These are phyloP conservation scores for Sporobolomyces phaffii DNA, from an alignment of 768 basidiomycete species.

Conservation along the genomic window DNA sequence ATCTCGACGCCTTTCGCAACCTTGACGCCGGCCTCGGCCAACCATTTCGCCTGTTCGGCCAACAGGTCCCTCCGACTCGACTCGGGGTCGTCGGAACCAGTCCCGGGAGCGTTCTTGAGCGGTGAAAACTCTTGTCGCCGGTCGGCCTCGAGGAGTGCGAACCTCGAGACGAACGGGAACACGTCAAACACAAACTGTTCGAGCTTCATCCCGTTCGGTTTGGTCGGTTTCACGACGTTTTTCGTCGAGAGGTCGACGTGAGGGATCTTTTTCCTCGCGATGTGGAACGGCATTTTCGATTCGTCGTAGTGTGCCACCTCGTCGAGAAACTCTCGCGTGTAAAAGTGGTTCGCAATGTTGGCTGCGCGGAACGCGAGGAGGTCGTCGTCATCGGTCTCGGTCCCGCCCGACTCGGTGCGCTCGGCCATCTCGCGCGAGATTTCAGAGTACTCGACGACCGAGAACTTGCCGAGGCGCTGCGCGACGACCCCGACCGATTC, in stretches of 20 bases:
- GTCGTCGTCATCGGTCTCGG: slow-evolving; percentile 52
- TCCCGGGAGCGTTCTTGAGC: slow-evolving; percentile 92
- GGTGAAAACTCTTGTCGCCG: slow-evolving; percentile 90
- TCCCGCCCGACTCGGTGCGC: slow-evolving; percentile 52
- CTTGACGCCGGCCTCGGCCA: slow-evolving; percentile 68
- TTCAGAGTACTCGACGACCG: slow-evolving; percentile 96
- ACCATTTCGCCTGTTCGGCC: slow-evolving; percentile 76
- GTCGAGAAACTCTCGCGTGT: slow-evolving; percentile 77
- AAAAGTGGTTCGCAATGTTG: slow-evolving; percentile 98
- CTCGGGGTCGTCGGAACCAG: slow-evolving; percentile 78
- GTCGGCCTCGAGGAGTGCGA: slow-evolving; percentile 81
- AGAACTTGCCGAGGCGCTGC: slow-evolving; percentile 69
- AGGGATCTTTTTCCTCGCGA: slow-evolving; percentile 95
- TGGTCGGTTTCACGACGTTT: slow-evolving; percentile 65
- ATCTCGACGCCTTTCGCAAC: slow-evolving; percentile 66
- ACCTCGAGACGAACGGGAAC: slow-evolving; percentile 58
- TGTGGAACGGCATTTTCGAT: slow-evolving; percentile 86
- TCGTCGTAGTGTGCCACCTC: slow-evolving; percentile 69
- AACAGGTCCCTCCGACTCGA: slow-evolving; percentile 86
- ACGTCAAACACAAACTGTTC: slow-evolving; percentile 99
- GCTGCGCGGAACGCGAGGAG: slow-evolving; percentile 86
- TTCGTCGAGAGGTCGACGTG: slow-evolving; percentile 67
- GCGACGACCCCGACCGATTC: slow-evolving; percentile 96
- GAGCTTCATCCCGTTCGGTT: slow-evolving; percentile 98
- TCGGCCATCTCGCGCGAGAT: slow-evolving; percentile 82